Evolutionary conservation across 129 eudicot species (phyloP).

Genomic region (Rutidosis leptorrhynchoides): DNA sequence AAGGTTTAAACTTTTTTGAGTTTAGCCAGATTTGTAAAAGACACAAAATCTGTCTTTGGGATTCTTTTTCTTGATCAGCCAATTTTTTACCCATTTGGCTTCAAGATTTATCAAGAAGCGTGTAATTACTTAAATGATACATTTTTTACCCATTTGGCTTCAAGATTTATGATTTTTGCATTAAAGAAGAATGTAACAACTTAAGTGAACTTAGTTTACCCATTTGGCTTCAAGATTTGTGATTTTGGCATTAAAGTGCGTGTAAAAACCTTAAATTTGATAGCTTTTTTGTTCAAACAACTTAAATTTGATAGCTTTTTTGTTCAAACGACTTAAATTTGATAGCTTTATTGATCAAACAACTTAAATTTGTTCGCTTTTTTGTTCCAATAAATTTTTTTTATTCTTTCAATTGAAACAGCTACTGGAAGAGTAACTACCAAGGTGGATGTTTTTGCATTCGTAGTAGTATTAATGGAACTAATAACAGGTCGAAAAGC

Average conservation of each 20-base stretch:
- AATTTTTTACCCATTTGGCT: too few species aligned
- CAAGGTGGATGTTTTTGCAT: conserved; percentile 58
- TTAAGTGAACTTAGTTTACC: too few species aligned
- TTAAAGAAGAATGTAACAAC: too few species aligned
- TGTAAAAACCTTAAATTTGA: background rate
- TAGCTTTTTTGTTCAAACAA: background rate
- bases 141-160: too few species aligned
- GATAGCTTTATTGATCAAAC: too few species aligned
- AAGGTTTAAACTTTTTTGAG: background rate
- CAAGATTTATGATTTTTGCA: too few species aligned
- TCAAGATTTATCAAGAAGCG: too few species aligned
- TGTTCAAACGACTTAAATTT: too few species aligned
- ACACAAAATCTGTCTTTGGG: background rate
- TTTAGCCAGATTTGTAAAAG: background rate
- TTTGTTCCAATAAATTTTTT: too few species aligned
- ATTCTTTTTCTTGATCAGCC: background rate
- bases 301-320: too few species aligned
- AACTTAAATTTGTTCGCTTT: too few species aligned
- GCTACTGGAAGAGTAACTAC: conserved; percentile 66
- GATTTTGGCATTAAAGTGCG: background rate
- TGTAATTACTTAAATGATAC: too few species aligned
- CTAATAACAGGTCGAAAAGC: conserved; percentile 57
- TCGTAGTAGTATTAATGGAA: conserved; percentile 61
- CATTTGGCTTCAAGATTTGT: conserved; percentile 1
- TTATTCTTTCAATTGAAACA: conserved; percentile 23